Evolutionary conservation across 352 stramenopile species (phyloP), one percentile per base, ranked within the genome.

Genomic region (Saprolegnia diclina): DNA sequence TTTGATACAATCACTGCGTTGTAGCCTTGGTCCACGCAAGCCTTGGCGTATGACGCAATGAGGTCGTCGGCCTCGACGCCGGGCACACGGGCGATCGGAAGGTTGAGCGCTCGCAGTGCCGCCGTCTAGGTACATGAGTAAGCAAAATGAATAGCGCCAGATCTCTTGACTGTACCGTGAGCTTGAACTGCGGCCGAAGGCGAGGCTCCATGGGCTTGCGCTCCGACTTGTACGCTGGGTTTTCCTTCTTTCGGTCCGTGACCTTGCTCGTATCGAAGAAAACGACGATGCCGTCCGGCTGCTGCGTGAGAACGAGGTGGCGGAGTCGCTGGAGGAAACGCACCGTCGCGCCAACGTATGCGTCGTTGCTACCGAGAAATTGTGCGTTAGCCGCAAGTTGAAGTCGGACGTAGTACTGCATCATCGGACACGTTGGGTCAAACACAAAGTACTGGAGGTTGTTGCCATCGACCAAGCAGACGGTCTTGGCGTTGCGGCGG

Each of bases 1-100:
- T 89, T 87, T 21, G 81, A 89, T 38, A 88, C 76, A 35, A 89
- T 65, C 59, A 89, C 65, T 29, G 88, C 79, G 21, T 88, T 76
- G 54, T 85, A 78, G 6, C 74, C 79, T 21, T 59, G 59, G 1
- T 71, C 66, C 0, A 76, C 73, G 52, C 73, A 81, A 54, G 82
- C 76, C 22, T 72, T 74, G 32, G 77, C 73, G 65, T 89, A 89
- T 0, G 81, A 87, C n/a, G 81, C 81, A 50, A 89, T 84, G 57
- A 89, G 57, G 65, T 89, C 81, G 64, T 89, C 81, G 21, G 81
- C 81, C 65, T 89, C 81, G 24, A 83, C 73, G 18, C 81, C 81
- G 0, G 80, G 76, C 19, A 68, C 67, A 55, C 76, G 66, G 44
- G 88, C 81, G 61, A 73, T 81, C 63, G 87, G 84, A n/a, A 89